Base-by-base conservation (phyloP, 805 yeast species). In the Komagataella pastoris region DNA sequence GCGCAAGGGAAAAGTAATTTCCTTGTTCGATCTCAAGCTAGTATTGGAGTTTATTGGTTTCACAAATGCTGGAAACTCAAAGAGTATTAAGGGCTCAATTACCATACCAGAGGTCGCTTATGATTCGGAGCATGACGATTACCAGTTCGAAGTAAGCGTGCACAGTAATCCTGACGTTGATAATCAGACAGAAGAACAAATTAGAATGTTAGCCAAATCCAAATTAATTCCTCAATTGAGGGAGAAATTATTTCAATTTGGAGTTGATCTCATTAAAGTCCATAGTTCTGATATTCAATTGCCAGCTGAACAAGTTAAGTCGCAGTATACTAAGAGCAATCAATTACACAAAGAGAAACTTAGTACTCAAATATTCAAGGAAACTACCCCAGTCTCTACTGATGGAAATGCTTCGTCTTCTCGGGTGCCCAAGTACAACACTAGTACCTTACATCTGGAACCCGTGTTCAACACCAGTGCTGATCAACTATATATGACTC, bases 1-100 rank as follows among this genome's bases (percentile, higher is more conserved):
- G 71, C 81, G 99, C 60, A 93, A 93, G 67, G 99, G 99, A 14
- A 90, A 91, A 66, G 95, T 91, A 23, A 90, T 93, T 59, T 85
- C 95, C 3, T 69, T 93, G 54, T 93, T 88, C 66, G 99, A 93
- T 61, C 71, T 93, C 63, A 76, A 81, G 55, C 54, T 90, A 49
- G 80, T 76, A 2, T 63, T 90, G 53, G 72, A 72, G n/a, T 78
- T 81, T 59, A 65, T 62, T 6, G 88, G 90, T 5, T 67, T 65
- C 24, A 64, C 59, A 5, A 69, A 65, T 7, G 72, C 60, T 17
- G 69, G 65, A 1, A 63, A 59, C 1, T 71, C 62, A 8, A 69
- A 67, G 2, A 67, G 64, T 6, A 80, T 79, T 49, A 69, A 72
- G 48, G 99, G 99, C 24, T 73, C 84, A 17, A 82, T 93, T 52